Base-by-base conservation (phyloP, 2,329 filamentous ascomycete species). In the Cladosporium cucumerinum region DNA sequence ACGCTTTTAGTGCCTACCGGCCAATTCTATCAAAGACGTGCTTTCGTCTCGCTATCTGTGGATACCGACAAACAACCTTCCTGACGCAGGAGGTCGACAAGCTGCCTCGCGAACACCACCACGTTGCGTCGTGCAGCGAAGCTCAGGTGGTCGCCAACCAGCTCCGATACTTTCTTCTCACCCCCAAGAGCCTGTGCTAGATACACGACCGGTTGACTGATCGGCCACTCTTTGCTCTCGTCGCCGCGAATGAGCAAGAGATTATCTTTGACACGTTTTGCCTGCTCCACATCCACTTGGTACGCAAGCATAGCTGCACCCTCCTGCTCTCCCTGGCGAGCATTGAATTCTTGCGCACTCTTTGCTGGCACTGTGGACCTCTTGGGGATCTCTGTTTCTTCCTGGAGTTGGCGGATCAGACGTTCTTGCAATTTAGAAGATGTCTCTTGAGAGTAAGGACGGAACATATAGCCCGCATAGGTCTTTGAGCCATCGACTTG, bases 291-390 rank as follows among this genome's bases (percentile, higher is more conserved):
- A 36, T 58, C 55, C 16, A 58, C 55, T 18, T 39, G 21, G 18
- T 43, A 58, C 55, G 55, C 55, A 46, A 58, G 55, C 55, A 58
- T 58, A n/a, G 55, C 55, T 8, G 32, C 55, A 21, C 34, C 55
- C 25, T 58, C 55, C 16, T 58, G 55, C 16, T 58, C 55, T 43
- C 55, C 55, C 25, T 58, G 55, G 8, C 55, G 55, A 28, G 55
- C 55, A 26, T 58, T 58, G 55, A 58, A 58, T 5, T 36, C 55
- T 46, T 58, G 21, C n/a, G 36, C 34, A 25, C 36, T 58, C 55
- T 46, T 46, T 8, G 54, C 30, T 36, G 54, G 54, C 54, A 39
- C 7, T 14, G 32, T 23, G 5, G 55, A 34, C 23, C 16, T 36
- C 5, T 21, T 12, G 16, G 32, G 16, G 7, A 14, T 36, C 25